Percentiles rank a stretch among this genome's conserved stretches.
phyloP scores from a whole-genome alignment of 306 rosid species.

The Vigna angularis region DNA sequence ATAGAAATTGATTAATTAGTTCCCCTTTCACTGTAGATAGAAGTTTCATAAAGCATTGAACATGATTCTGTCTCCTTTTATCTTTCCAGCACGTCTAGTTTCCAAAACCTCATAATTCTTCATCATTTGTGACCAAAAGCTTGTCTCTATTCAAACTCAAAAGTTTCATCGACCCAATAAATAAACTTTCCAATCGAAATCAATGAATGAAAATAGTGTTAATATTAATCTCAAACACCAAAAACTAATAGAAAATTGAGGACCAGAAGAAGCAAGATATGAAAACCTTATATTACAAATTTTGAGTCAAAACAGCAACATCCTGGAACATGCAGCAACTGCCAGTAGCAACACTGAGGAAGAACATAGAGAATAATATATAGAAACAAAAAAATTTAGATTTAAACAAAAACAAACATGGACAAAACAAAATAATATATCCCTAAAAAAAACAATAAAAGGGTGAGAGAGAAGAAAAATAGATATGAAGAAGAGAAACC shows the following conservation, averaged over 20 bases:
- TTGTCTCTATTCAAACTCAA: not conserved
- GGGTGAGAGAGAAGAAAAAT: not conserved
- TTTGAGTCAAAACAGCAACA: conserved; percentile 31
- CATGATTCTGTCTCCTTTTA: not conserved
- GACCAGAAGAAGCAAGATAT: conserved; percentile 10
- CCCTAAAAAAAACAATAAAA: not conserved
- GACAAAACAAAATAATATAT: conserved; percentile 28
- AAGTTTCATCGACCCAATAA: not conserved
- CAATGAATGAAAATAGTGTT: not conserved
- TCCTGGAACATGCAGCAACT: conserved; percentile 5
- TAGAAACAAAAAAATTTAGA: conserved; percentile 6
- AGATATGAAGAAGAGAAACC: conserved; percentile 13
- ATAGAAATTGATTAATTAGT: not conserved
- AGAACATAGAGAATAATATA: not conserved
- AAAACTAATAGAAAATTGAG: not conserved
- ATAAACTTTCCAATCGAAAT: not conserved
- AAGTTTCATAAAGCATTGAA: not conserved
- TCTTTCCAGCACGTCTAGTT: conserved; percentile 3
- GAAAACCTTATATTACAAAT: not conserved
- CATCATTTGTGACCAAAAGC: conserved; percentile 11
- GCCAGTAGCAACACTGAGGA: conserved; percentile 8
- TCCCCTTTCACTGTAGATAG: not conserved
- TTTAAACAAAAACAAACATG: not conserved
- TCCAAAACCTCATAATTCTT: not conserved
- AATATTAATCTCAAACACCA: not conserved